Percentiles rank a stretch among this genome's conserved stretches.
These are phyloP conservation scores for Exserohilum rostratum DNA, from an alignment of 2,329 filamentous ascomycete genomes.

Conservation along the genomic window DNA sequence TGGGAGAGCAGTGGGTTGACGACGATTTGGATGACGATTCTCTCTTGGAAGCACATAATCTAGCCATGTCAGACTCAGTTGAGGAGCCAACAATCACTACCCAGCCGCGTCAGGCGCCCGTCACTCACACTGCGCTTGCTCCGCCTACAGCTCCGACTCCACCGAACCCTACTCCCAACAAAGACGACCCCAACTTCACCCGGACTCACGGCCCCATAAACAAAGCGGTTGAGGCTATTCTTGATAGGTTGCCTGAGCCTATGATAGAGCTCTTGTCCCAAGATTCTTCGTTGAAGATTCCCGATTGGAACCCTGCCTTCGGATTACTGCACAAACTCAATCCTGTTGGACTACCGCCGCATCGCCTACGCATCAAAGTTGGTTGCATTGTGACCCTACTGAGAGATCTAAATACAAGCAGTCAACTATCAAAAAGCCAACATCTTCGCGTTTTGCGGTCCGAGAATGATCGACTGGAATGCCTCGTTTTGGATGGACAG, in stretches of 20 bases:
- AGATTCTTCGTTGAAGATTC: slow-evolving; percentile 28
- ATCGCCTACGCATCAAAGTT: slow-evolving; percentile 43
- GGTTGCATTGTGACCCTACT: slow-evolving; percentile 41
- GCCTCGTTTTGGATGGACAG: slow-evolving; percentile 42
- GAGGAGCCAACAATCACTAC: slow-evolving; percentile 12
- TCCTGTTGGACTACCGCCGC: slow-evolving; percentile 40
- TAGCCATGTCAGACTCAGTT: slow-evolving; percentile 33
- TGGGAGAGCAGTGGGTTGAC: slow-evolving; percentile 29
- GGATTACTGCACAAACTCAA: slow-evolving; percentile 42
- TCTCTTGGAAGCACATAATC: slow-evolving; percentile 37
- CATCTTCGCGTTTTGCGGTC: slow-evolving; percentile 38
- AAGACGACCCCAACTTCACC: slow-evolving; percentile 28
- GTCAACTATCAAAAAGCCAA: slow-evolving; percentile 41
- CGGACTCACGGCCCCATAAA: slow-evolving; percentile 43
- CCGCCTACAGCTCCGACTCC: not conserved
- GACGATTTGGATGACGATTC: slow-evolving; percentile 44
- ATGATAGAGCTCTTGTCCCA: slow-evolving; percentile 42
- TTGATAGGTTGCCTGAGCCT: slow-evolving; percentile 35
- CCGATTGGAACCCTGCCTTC: slow-evolving; percentile 34
- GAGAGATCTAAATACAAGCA: slow-evolving; percentile 36
- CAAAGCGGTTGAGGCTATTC: slow-evolving; percentile 28
- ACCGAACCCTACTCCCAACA: not conserved
- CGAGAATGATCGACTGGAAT: slow-evolving; percentile 40
- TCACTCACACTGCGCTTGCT: not conserved
- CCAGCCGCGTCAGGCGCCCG: slow-evolving; percentile 6